Evolutionary conservation across 148 eudicot genomes (phyloP).

Genomic region (Fallopia convolvulus): DNA sequence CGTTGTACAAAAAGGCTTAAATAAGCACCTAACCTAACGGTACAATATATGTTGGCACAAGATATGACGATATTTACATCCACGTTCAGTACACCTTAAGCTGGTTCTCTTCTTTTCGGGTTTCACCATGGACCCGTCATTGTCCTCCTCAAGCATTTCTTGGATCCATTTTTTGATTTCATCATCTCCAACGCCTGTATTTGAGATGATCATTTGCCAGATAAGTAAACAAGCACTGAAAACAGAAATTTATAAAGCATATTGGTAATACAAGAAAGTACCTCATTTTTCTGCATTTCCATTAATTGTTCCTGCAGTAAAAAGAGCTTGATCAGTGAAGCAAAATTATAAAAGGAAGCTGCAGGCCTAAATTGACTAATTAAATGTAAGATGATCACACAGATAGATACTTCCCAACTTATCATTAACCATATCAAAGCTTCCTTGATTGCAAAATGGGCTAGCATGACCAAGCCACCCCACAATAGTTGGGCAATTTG

Average conservation of each 20-base stretch:
- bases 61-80: constrained; percentile 30
- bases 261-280: constrained; percentile 14
- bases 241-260: not conserved
- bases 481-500: no score
- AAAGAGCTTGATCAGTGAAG: constrained; percentile 8
- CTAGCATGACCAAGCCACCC: not conserved
- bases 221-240: not conserved
- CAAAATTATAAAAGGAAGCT: not conserved
- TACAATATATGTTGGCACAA: constrained; percentile 4
- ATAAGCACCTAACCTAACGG: not conserved
- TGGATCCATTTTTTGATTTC: constrained; percentile 42
- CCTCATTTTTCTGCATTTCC: constrained; percentile 93
- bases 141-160: constrained; percentile 66
- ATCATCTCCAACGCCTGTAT: constrained; percentile 58
- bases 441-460: not conserved
- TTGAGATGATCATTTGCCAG: not conserved
- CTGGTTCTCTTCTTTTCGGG: not conserved
- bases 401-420: constrained; percentile 1
- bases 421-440: not conserved
- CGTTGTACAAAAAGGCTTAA: not conserved
- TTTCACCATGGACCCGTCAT: constrained; percentile 82
- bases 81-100: constrained; percentile 10
- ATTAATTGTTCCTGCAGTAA: constrained; percentile 59
- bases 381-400: not conserved
- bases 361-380: not conserved